Conservation (phyloP, 768 basidiomycete genomes). For the Cystoderma amianthinum region DNA sequence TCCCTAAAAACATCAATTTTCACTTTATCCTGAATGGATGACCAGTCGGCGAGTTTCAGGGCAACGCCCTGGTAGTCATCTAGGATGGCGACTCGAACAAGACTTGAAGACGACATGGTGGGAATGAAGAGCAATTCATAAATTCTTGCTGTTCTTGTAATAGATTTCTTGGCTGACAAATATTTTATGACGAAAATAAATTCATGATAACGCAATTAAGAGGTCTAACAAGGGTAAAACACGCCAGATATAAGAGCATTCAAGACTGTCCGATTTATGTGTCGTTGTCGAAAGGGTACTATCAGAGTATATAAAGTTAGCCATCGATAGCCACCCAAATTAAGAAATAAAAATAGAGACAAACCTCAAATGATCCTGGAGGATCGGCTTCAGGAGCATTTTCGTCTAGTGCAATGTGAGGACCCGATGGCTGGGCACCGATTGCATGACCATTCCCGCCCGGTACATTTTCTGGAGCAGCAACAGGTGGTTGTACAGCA, state of each 20-base stretch:
- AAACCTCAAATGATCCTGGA: conserved; percentile 80
- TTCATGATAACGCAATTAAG: conserved; percentile 1
- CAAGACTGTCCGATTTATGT: conserved; percentile 24
- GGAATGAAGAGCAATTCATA: conserved; percentile 2
- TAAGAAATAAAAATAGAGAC: conserved; percentile 15
- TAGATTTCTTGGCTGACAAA: conserved; percentile 11
- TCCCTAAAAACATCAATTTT: conserved; percentile 41
- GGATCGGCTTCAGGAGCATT: conserved; percentile 65
- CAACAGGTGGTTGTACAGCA: conserved; percentile 16
- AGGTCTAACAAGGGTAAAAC: not conserved
- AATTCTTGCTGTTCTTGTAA: conserved; percentile 2
- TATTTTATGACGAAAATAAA: not conserved
- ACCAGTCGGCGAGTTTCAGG: conserved; percentile 49
- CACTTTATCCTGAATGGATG: conserved; percentile 26
- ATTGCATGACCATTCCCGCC: conserved; percentile 21
- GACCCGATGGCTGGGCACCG: conserved; percentile 26
- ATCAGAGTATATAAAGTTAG: conserved; percentile 13
- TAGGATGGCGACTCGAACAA: conserved; percentile 42
- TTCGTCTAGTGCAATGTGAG: conserved; percentile 67
- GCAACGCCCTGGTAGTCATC: conserved; percentile 57
- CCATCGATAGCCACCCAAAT: not conserved
- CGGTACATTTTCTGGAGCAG: conserved; percentile 16
- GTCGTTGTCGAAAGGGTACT: conserved; percentile 78
- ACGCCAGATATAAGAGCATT: too few species aligned
- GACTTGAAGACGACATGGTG: conserved; percentile 8